Percentiles rank a stretch among this genome's conserved stretches.
phyloP scores from a whole-genome alignment of 2,329 filamentous ascomycete species.

The Monosporascus sp. region DNA sequence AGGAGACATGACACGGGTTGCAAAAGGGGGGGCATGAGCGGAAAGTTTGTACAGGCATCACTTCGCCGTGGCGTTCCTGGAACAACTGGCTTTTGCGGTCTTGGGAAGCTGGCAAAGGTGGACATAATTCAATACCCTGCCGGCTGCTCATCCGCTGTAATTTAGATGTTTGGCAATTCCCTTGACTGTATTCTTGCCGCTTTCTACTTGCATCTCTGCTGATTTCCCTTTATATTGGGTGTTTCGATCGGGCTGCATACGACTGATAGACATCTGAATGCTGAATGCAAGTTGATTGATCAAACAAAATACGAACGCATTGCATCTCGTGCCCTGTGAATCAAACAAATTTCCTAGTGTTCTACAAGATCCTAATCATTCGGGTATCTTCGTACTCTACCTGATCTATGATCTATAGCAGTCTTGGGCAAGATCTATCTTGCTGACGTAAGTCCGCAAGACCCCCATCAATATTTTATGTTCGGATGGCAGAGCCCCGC shows the following conservation, averaged over 20 bases:
- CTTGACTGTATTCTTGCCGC: conserved; percentile 34
- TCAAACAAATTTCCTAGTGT: no score
- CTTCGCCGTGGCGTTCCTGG: conserved; percentile 32
- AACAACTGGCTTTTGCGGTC: conserved; percentile 30
- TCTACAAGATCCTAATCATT: no score
- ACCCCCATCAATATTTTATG: no score
- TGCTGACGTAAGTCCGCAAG: no score
- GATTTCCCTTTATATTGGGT: conserved; percentile 23
- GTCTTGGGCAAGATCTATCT: no score
- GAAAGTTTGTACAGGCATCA: conserved; percentile 31
- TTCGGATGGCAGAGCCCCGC: no score
- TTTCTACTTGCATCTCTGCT: conserved; percentile 29
- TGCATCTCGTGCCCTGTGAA: no score
- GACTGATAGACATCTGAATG: conserved; percentile 31
- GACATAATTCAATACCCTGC: conserved; percentile 41
- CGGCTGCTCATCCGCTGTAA: conserved; percentile 52
- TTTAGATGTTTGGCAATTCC: conserved; percentile 58
- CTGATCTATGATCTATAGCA: no score
- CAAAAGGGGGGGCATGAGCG: conserved; percentile 37
- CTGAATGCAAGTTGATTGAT: conserved; percentile 1
- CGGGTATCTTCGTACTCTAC: no score
- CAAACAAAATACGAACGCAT: conserved; percentile 1
- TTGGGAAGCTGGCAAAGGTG: conserved; percentile 22
- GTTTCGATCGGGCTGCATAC: conserved; percentile 30
- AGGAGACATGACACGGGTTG: conserved; percentile 29